phyloP scores from a whole-genome alignment of 129 eudicot species.

The Flaveria trinervia region DNA sequence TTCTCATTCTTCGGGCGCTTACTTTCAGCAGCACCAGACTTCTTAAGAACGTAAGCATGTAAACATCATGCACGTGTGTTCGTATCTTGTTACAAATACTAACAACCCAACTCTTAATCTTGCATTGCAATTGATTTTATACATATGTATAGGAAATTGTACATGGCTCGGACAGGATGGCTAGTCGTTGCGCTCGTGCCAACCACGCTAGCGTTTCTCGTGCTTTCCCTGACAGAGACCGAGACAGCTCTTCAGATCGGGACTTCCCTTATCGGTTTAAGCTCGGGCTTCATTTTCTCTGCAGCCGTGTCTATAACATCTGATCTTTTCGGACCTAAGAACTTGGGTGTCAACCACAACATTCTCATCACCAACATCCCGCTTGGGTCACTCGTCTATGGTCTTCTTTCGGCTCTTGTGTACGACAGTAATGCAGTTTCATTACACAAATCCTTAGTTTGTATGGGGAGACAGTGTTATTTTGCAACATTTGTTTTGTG shows the following conservation, averaged over 20 bases:
- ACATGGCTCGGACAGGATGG: slow-evolving; percentile 94
- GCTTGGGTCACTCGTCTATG: slow-evolving; percentile 70
- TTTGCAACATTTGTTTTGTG: slow-evolving; percentile 67
- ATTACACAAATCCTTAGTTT: slow-evolving; percentile 26
- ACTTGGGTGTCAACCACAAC: slow-evolving; percentile 87
- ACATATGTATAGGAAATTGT: slow-evolving; percentile 55
- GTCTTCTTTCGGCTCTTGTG: slow-evolving; percentile 69
- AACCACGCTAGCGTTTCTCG: slow-evolving; percentile 74
- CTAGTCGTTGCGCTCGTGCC: slow-evolving; percentile 71
- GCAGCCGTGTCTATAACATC: slow-evolving; percentile 95
- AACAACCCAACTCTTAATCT: not conserved
- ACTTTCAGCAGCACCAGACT: slow-evolving; percentile 84
- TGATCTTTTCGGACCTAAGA: slow-evolving; percentile 79
- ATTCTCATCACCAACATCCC: slow-evolving; percentile 92
- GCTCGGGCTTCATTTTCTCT: slow-evolving; percentile 89
- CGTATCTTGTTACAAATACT: not conserved
- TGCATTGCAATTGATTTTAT: not conserved
- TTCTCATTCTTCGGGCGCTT: slow-evolving; percentile 92
- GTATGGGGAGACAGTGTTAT: slow-evolving; percentile 89
- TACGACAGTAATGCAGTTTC: slow-evolving; percentile 50
- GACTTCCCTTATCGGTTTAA: slow-evolving; percentile 72
- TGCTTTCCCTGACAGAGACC: slow-evolving; percentile 61
- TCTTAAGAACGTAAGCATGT: slow-evolving; percentile 56
- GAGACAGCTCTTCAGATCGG: slow-evolving; percentile 52
- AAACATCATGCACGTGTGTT: too few relatives aligned